Evolutionary conservation across 2,329 filamentous ascomycete species (phyloP), one percentile per base, ranked within the genome.

Genomic region (Fusarium devonianum): DNA sequence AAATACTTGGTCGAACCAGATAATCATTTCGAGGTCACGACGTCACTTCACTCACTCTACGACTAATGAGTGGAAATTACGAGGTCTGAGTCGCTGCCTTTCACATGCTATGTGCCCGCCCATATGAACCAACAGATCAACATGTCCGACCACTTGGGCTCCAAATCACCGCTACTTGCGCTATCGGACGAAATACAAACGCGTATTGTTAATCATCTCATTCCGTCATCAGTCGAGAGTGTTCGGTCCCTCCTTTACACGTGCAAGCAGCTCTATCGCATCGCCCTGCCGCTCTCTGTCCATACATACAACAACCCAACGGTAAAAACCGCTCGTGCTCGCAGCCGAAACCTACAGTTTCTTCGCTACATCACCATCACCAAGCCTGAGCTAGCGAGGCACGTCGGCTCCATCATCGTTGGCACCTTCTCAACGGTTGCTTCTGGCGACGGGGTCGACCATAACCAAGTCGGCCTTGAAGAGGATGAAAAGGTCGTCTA

Each of bases 11-110:
- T 10, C 6, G 10, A n/a, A 22, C n/a, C 29, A 17, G 14, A 9
- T 7, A 40, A 33, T 39, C 35, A 41, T 29, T 29, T 10, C 13
- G 26, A 47, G 26, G 35, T 36, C 17, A 46, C 36, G 23, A 26
- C 22, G n/a, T n/a, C n/a, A n/a, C 22, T 10, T 26, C 18, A 25
- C 17, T 45, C 35, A 21, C 23, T 25, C 28, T 13, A 44, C 14
- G 4, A 17, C 26, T 23, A 5, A 29, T 19, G 17, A 17, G 49
- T 42, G 51, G 42, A 42, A 49, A 52, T 37, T 26, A 33, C 16
- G 12, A 37, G 21, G 35, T 30, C 22, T 36, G 33, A 44, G 39
- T 32, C n/a, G 21, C 18, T 29, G 23, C 23, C 22, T 34, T n/a
- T 35, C 45, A 48, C 45, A 36, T 48, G 37, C 45, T 23, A 1